Evolutionary conservation across 2,329 filamentous ascomycete species (phyloP), one percentile per base, ranked within the genome.

Genomic region (Phialocephala sp.): DNA sequence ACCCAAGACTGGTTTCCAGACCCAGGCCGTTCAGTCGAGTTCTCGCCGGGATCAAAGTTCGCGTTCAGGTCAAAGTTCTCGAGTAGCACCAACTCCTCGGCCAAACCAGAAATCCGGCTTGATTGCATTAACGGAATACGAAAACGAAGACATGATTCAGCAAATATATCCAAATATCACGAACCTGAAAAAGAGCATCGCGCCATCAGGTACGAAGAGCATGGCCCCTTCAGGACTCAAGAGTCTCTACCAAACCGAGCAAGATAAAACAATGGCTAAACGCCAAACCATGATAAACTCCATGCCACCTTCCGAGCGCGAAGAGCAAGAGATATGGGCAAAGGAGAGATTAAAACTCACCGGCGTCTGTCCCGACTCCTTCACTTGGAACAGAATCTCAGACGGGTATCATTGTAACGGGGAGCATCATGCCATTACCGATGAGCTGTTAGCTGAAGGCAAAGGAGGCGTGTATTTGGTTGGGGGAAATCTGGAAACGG

Each of bases 341-440:
- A 57, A 60, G 27, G 8, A 32, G 14, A 59, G 55, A 0, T 63
- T 72, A 8, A 9, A 24, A 4, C 36, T 58, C 15, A 57, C 63
- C 2, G 62, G 64, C n/a, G 45, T 47, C 22, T 72, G 68, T 41
- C 66, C 68, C 1, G 60, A 60, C 15, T 55, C 62, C 0, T 69
- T 62, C 9, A 9, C 22, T 3, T 72, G 68, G 69, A 52, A 52
- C 6, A 41, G 71, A 11, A 56, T 64, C 3, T 57, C 63, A 1
- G 35, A 50, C 11, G 72, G 71, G 18, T 73, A 73, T 56, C 59
- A 62, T 15, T 73, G 72, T 43, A 47, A 59, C 12, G 70, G 67
- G 1, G 61, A 63, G 0, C 32, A 62, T 24, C 71, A 72, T 36
- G 60, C 64, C 8, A 66, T 70, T 8, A 66, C 66, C 2, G 70